These are phyloP conservation scores for Pistacia integerrima DNA, from an alignment of 345 rosid species.

Conservation along the genomic window DNA sequence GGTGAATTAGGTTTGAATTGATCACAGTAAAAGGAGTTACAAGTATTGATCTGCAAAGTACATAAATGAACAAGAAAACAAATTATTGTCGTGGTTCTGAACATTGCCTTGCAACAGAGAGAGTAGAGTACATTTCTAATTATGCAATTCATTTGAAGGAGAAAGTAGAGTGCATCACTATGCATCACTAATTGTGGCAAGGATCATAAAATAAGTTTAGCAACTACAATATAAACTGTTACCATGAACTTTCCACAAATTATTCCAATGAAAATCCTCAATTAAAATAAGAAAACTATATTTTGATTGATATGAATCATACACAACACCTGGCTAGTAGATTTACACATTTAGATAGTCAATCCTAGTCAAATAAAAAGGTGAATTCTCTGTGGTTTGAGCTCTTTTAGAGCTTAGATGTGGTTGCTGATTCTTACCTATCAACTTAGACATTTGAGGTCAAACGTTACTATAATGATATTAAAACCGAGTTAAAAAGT, in stretches of 20 bases:
- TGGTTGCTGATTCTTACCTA: not conserved
- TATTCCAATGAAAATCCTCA: not conserved
- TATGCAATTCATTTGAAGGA: not conserved
- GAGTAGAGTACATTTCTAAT: too few relatives aligned
- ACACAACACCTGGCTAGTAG: not conserved
- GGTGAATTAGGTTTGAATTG: constrained; percentile 73
- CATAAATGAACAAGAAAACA: not conserved
- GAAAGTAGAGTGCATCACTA: not conserved
- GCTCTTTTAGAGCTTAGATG: not conserved
- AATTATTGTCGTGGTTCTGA: too few relatives aligned
- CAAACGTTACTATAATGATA: too few relatives aligned
- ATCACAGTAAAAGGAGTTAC: constrained; percentile 89
- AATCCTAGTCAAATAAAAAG: not conserved
- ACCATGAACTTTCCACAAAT: not conserved
- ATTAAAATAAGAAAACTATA: not conserved
- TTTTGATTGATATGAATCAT: not conserved
- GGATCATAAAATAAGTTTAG: not conserved
- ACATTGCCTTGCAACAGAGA: too few relatives aligned
- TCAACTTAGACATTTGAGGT: not conserved
- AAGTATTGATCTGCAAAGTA: constrained; percentile 66
- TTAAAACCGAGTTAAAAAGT: too few relatives aligned
- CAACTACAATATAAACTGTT: not conserved
- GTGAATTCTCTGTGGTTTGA: not conserved
- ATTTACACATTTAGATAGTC: too few relatives aligned
- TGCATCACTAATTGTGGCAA: not conserved